phyloP scores from a whole-genome alignment of 2,329 filamentous ascomycete genomes.

The Leptographium flavum region DNA sequence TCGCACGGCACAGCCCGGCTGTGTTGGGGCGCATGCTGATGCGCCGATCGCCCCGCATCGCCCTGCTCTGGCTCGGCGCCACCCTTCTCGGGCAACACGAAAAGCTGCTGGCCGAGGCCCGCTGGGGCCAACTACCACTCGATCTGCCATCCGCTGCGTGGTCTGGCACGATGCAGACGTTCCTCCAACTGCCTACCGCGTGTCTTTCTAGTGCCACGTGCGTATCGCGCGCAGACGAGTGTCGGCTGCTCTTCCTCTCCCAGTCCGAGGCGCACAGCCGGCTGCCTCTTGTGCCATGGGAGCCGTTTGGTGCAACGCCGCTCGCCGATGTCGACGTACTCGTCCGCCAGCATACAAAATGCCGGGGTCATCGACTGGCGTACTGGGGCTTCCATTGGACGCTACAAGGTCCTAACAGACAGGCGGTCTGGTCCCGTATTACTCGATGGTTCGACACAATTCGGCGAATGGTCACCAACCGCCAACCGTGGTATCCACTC shows the following conservation, averaged over 20 bases:
- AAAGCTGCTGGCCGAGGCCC: slow-evolving; percentile 10
- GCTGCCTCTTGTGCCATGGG: slow-evolving; percentile 16
- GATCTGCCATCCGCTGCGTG: slow-evolving; percentile 16
- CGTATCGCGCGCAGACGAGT: slow-evolving; percentile 16
- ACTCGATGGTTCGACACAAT: neutral
- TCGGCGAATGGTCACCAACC: neutral
- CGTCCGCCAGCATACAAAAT: slow-evolving; percentile 15
- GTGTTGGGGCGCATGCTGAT: slow-evolving; percentile 15
- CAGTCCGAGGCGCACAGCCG: slow-evolving; percentile 11
- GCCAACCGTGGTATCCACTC: neutral
- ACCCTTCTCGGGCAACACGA: slow-evolving; percentile 12
- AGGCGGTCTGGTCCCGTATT: neutral
- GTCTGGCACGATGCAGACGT: slow-evolving; percentile 16
- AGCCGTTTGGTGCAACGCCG: slow-evolving; percentile 16
- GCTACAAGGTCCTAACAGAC: slow-evolving; percentile 2
- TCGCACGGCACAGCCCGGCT: slow-evolving; percentile 7
- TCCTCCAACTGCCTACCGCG: slow-evolving; percentile 15
- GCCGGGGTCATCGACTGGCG: slow-evolving; percentile 13
- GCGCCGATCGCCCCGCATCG: slow-evolving; percentile 12
- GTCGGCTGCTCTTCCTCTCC: slow-evolving; percentile 16
- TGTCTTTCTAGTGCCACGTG: slow-evolving; percentile 4
- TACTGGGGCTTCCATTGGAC: slow-evolving; percentile 13
- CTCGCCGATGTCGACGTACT: slow-evolving; percentile 16
- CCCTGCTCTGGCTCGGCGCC: slow-evolving; percentile 16
- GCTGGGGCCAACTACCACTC: slow-evolving; percentile 14